phyloP scores from a whole-genome alignment of 2,329 filamentous ascomycete species.

The Arachnopeziza araneosa region DNA sequence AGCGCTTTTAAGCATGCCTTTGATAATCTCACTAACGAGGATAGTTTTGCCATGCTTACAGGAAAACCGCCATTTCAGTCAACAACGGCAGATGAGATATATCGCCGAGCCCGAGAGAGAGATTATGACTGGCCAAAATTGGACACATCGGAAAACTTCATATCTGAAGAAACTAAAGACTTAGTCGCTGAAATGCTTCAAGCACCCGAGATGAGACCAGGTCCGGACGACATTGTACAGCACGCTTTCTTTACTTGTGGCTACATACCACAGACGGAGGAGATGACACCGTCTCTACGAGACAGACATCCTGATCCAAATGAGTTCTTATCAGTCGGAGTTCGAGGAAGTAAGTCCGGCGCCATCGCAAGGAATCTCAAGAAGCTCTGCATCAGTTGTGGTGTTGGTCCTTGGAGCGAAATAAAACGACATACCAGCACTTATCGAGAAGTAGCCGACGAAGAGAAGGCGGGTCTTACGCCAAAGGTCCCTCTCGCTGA shows the following conservation, averaged over 20 bases:
- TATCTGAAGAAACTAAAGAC: conserved; percentile 71
- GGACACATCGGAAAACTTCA: conserved; percentile 60
- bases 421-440: conserved; percentile 42
- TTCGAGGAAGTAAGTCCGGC: conserved; percentile 37
- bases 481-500: conserved; percentile 57
- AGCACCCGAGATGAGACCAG: conserved; percentile 68
- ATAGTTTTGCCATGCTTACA: conserved; percentile 88
- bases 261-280: conserved; percentile 59
- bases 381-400: conserved; percentile 52
- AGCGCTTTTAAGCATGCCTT: conserved; percentile 28
- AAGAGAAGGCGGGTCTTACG: conserved; percentile 60
- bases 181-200: conserved; percentile 71
- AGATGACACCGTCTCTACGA: conserved; percentile 53
- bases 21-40: conserved; percentile 27
- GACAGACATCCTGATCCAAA: conserved; percentile 51
- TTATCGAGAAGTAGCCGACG: conserved; percentile 62
- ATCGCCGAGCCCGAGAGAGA: conserved; percentile 61
- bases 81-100: conserved; percentile 79
- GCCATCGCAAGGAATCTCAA: conserved; percentile 43
- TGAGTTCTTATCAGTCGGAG: conserved; percentile 47
- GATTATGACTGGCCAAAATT: conserved; percentile 76
- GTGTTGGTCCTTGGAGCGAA: conserved; percentile 50
- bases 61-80: conserved; percentile 97
- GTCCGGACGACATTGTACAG: conserved; percentile 71
- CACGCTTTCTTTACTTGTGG: conserved; percentile 75